phyloP scores from a whole-genome alignment of 2,329 filamentous ascomycete genomes.

The Nigrograna mackinnonii region DNA sequence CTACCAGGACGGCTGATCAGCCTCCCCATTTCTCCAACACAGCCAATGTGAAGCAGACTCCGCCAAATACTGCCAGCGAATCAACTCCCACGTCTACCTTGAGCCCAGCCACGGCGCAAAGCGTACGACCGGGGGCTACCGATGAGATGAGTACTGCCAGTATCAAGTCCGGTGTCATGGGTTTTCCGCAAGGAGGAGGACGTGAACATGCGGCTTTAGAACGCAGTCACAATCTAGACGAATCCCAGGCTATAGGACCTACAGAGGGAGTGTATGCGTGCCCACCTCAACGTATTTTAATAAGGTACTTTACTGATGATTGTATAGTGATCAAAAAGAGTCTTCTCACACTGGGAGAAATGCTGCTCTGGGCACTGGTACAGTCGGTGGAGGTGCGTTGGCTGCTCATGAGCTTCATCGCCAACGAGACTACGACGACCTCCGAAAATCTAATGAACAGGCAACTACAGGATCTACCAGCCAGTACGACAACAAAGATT shows the following conservation, averaged over 20 bases:
- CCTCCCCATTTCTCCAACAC: conserved; percentile 15
- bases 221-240: conserved; percentile 5
- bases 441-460: conserved; percentile 1
- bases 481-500: background rate
- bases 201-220: conserved; percentile 29
- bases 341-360: conserved; percentile 8
- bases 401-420: conserved; percentile 8
- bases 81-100: conserved; percentile 7
- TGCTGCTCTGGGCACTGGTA: conserved; percentile 7
- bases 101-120: conserved; percentile 19
- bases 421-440: conserved; percentile 8
- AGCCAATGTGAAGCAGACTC: conserved; percentile 7
- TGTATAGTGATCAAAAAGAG: conserved; percentile 2
- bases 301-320: background rate
- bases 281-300: background rate
- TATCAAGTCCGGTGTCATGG: conserved; percentile 46
- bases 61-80: conserved; percentile 2
- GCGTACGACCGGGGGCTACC: conserved; percentile 1
- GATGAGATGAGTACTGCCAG: conserved; percentile 36
- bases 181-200: conserved; percentile 24
- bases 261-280: too few species aligned
- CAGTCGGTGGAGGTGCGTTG: conserved; percentile 6
- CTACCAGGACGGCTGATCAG: conserved; percentile 10
- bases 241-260: conserved; percentile 7
- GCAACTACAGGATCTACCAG: background rate